Conservation (phyloP, 225 moss, liverwort and hornwort genomes). For the Ulota crispa region DNA sequence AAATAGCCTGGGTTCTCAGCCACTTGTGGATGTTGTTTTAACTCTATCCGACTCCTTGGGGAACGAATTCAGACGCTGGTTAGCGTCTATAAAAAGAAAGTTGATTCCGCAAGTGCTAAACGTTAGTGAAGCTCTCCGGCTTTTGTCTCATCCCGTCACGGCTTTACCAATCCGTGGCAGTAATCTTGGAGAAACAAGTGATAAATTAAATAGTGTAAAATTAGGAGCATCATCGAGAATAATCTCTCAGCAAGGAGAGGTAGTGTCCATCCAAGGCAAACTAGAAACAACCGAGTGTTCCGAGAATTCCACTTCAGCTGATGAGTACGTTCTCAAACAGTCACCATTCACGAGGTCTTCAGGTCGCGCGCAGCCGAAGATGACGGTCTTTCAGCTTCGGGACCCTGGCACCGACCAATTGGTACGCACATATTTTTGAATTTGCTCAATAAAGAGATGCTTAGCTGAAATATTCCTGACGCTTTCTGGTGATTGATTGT, state of each 20-base stretch:
- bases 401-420: slow-evolving; percentile 33
- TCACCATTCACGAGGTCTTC: slow-evolving; percentile 21
- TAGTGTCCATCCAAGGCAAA: slow-evolving; percentile 49
- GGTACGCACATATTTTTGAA: slow-evolving; percentile 25
- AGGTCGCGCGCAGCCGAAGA: slow-evolving; percentile 4
- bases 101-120: slow-evolving; percentile 25
- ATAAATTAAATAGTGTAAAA: slow-evolving; percentile 11
- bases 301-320: slow-evolving; percentile 14
- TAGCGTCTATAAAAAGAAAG: slow-evolving; percentile 30
- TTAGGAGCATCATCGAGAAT: slow-evolving; percentile 27
- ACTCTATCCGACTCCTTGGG: slow-evolving; percentile 26
- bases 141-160: slow-evolving; percentile 7
- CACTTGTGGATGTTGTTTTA: slow-evolving; percentile 46
- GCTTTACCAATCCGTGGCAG: slow-evolving; percentile 1
- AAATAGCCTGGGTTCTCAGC: slow-evolving; percentile 8
- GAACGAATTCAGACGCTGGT: slow-evolving; percentile 34
- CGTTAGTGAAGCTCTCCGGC: slow-evolving; percentile 34
- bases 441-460: not conserved
- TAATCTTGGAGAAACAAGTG: slow-evolving; percentile 19
- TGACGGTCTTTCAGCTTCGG: slow-evolving; percentile 30
- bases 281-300: slow-evolving; percentile 32
- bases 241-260: slow-evolving; percentile 48
- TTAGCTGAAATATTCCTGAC: not conserved
- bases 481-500: not conserved
- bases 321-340: slow-evolving; percentile 13